These are phyloP conservation scores for Tricharina praecox DNA, from an alignment of 495 filamentous ascomycete genomes.

Conservation along the genomic window DNA sequence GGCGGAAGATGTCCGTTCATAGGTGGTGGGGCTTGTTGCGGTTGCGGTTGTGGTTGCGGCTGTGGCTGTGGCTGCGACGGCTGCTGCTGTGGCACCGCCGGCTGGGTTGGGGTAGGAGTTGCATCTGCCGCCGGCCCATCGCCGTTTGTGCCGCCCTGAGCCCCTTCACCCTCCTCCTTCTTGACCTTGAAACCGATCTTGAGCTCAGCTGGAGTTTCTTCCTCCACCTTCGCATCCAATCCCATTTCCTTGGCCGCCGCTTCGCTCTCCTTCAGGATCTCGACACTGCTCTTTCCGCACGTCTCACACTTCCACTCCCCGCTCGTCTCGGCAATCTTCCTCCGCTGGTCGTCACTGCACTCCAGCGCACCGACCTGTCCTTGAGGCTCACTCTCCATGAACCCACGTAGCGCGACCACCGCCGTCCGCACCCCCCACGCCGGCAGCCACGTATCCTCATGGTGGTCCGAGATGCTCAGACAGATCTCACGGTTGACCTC, in stretches of 20 bases:
- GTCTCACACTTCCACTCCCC: slow-evolving; percentile 43
- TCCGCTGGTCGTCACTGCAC: slow-evolving; percentile 42
- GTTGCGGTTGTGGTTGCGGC: background rate
- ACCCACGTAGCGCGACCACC: slow-evolving; percentile 48
- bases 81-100: background rate
- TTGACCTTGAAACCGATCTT: slow-evolving; percentile 40
- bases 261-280: slow-evolving; percentile 52
- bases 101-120: no score
- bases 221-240: slow-evolving; percentile 33
- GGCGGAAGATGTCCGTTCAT: no score
- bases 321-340: slow-evolving; percentile 47
- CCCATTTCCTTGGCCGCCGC: slow-evolving; percentile 38
- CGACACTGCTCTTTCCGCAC: slow-evolving; percentile 43
- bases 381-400: slow-evolving; percentile 56
- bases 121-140: no score
- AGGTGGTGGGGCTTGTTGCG: background rate
- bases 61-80: background rate
- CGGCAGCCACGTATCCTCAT: slow-evolving; percentile 96
- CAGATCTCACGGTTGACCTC: slow-evolving; percentile 96
- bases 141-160: background rate
- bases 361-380: slow-evolving; percentile 86
- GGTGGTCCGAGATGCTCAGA: slow-evolving; percentile 78
- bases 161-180: slow-evolving; percentile 11
- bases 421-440: slow-evolving; percentile 86
- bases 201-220: slow-evolving; percentile 40